Evolutionary conservation across 371 early-diverging fungal species (phyloP), one percentile per base, ranked within the genome.

Genomic region (Mucor circinelloides): DNA sequence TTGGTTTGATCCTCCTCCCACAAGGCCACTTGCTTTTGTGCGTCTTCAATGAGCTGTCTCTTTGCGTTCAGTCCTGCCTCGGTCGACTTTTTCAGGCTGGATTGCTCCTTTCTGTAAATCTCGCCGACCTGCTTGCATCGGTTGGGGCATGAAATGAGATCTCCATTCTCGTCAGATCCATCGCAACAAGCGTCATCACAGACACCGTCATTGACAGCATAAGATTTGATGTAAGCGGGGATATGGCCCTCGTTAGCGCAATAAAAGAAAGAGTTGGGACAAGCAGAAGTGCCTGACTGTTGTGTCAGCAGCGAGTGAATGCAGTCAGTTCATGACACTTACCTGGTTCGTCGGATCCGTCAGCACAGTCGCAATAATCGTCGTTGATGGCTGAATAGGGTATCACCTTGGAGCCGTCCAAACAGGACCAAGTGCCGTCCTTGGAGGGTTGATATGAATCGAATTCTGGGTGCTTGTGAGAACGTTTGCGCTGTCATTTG

Each of bases 321-420:
- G 9, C 50, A 36, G 30, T 31, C 12, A 12, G 38, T 9, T 2
- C 7, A 38, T 36, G 58, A 1, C 13, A 36, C 12, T 36, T 79
- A 86, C 96, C 98, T 63, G 96, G 96, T 68, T 98, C 98, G 77
- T 98, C 98, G 13, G 93, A 93, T 7, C 97, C 97, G 76, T 98
- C 98, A 32, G 78, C 72, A 67, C 98, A 98, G 79, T 98, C 97
- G 77, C 98, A 98, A 72, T 93, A 98, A 75, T 97, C 96, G 75
- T 96, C 97, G 67, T 98, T 98, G 31, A 98, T 90, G 0, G 90
- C 87, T 4, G 79, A 65, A 62, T 82, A 87, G 1, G 91, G 82
- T 32, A 96, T 90, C 9, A 67, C 69, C 62, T 85, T 82, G 7
- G 91, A 88, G 15, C 88, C 87, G 69, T 95, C 94, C 25, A 94